Base-by-base conservation (phyloP, 2,329 filamentous ascomycete species). In the Trichoderma sp. region DNA sequence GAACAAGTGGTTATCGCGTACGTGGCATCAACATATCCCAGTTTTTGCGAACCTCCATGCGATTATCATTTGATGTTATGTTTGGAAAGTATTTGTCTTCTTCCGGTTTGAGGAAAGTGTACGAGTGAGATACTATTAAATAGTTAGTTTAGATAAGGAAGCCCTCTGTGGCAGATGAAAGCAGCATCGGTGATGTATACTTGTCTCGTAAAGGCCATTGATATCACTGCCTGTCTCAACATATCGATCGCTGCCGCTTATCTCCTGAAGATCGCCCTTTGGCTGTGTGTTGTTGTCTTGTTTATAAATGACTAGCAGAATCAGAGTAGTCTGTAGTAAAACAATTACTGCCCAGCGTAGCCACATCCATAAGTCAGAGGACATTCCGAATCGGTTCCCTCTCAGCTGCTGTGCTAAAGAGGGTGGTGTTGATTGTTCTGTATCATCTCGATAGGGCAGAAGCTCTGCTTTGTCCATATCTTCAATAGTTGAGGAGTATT, bases 11-110 rank as follows among this genome's bases (percentile, higher is more conserved):
- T 10, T 16, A 26, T 14, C 46, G 13, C 58, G 24, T 60, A 60
- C 58, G 37, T 16, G 58, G 58, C 58, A 60, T 60, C 24, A 60
- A 18, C 58, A 60, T 32, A 14, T 60, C 58, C 58, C 58, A 60
- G 13, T 60, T 60, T 30, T 30, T 60, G n/a, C 58, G 58, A 10
- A 60, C 32, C 26, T 60, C 58, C 58, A 60, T 49, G 18, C 58
- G 58, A 5, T 60, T 60, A 21, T 32, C 58, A 30, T 60, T 60
- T 10, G 58, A 60, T 4, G 58, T 49, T 37, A 60, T 60, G 58
- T 60, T 60, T 10, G 58, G 58, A 4, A 60, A n/a, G 8, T 30
- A 60, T 32, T 60, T 49, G 30, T 60, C 58, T 14, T 49, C 58
- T 21, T 60, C 58, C 6, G 58, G 58, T 37, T 60, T 60, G n/a